Evolutionary conservation across 306 rosid genomes (phyloP), one percentile per base, ranked within the genome.

Genomic region (Casuarina equisetifolia): DNA sequence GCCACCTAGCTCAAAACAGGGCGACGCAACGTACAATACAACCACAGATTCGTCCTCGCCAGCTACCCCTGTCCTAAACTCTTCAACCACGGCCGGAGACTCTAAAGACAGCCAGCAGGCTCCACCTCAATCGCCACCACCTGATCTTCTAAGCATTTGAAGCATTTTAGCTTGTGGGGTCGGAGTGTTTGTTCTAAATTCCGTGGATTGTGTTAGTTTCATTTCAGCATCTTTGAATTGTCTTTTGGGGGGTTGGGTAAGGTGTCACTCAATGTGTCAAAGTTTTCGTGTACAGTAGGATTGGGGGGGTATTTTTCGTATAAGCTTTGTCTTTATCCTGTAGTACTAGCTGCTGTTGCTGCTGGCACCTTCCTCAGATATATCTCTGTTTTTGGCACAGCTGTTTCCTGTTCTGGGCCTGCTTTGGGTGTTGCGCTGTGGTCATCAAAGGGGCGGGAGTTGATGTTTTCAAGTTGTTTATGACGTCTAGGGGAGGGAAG

Each of bases 61-160:
- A 9, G 76, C 85, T 46, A 82, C 81, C 9, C 86, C 89, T 20
- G 64, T 80, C 32, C 9, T 8, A 2, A 89, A 88, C 50, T 88
- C 90, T 51, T 89, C 90, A 32, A 76, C 76, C 36, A 12, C 82
- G n/a, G 10, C 87, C 19, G 83, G 80, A 76, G 91, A 88, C 77
- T 45, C 66, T n/a, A 84, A 85, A 70, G 90, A 90, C 57, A 44
- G 73, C 54, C 79, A 84, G 36, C 86, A 81, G 69, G 78, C 79
- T 19, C 70, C 89, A 39, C 82, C 89, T 40, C 87, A 86, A 78
- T 84, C 97, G 2, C 89, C 91, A 3, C 85, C 92, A 20, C 84
- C 97, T 0, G 98, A 95, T 88, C 98, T 95, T 79, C 91, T 92
- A 9, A 91, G 98, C 88, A 92, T 95, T 70, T 95, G 74, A 92